Conservation (phyloP, 495 filamentous ascomycete genomes). For the Polyplosphaeria fusca region DNA sequence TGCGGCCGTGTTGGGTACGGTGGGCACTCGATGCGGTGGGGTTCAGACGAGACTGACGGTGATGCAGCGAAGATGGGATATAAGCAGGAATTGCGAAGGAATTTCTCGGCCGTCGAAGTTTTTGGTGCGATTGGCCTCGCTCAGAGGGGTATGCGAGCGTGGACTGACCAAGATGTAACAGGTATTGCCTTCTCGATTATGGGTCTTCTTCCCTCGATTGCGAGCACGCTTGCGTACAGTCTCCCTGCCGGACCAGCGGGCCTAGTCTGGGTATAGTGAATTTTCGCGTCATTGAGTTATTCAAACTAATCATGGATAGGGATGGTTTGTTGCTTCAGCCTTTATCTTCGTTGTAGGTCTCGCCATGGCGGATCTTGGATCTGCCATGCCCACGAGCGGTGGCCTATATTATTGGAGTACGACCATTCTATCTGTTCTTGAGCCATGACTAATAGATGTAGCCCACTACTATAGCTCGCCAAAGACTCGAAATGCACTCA, state of each 20-base stretch:
- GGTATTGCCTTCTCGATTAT: slow-evolving; percentile 71
- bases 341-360: slow-evolving; percentile 66
- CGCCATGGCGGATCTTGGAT: slow-evolving; percentile 67
- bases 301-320: slow-evolving; percentile 35
- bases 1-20: slow-evolving; percentile 40
- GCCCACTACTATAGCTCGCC: too few relatives aligned
- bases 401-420: slow-evolving; percentile 73
- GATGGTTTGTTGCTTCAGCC: slow-evolving; percentile 60
- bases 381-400: slow-evolving; percentile 67
- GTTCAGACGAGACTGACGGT: neutral
- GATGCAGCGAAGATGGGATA: slow-evolving; percentile 58
- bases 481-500: slow-evolving; percentile 59
- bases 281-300: too few relatives aligned
- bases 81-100: slow-evolving; percentile 66
- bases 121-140: too few relatives aligned
- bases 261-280: slow-evolving; percentile 61
- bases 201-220: slow-evolving; percentile 69
- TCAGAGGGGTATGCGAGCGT: too few relatives aligned
- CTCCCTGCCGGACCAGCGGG: slow-evolving; percentile 65
- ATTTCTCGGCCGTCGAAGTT: slow-evolving; percentile 63
- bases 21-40: too few relatives aligned
- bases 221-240: slow-evolving; percentile 61
- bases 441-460: too few relatives aligned
- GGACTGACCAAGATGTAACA: slow-evolving; percentile 16
- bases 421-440: slow-evolving; percentile 65